Conservation (phyloP, 2,329 filamentous ascomycete genomes). For the Hypoxylon sp. region DNA sequence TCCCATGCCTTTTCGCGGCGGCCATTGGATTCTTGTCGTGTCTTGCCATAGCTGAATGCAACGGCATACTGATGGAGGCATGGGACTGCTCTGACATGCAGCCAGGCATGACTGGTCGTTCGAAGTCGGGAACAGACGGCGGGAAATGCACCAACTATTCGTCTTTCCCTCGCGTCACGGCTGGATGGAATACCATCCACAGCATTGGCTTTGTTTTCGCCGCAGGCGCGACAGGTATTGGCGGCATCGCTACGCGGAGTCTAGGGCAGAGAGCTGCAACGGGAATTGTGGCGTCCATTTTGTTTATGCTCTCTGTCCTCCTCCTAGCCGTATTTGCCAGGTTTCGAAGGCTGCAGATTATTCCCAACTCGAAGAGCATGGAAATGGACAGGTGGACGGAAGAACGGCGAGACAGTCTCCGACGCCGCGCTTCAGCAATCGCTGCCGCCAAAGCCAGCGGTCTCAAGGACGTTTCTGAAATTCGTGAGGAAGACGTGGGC, state of each 20-base stretch:
- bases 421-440: constrained; percentile 53
- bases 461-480: constrained; percentile 42
- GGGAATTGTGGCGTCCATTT: constrained; percentile 71
- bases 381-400: constrained; percentile 63
- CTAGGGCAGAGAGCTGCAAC: constrained; percentile 74
- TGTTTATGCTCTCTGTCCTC: constrained; percentile 70
- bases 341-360: constrained; percentile 72
- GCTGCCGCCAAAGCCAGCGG: constrained; percentile 45
- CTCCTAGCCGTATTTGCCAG: constrained; percentile 69
- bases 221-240: constrained; percentile 71
- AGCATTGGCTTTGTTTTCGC: constrained; percentile 73
- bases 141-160: constrained; percentile 73
- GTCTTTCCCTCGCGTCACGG: constrained; percentile 75
- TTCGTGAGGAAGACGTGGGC: constrained; percentile 61
- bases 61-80: constrained; percentile 80
- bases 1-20: constrained; percentile 71
- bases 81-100: constrained; percentile 84
- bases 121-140: constrained; percentile 51
- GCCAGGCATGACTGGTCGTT: constrained; percentile 70
- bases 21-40: constrained; percentile 75
- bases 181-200: constrained; percentile 76
- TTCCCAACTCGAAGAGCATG: constrained; percentile 65
- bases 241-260: constrained; percentile 70
- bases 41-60: constrained; percentile 78
- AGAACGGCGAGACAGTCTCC: constrained; percentile 57